Base-by-base conservation (phyloP, 2,329 filamentous ascomycete species). In the Aspergillus quadricinctus region DNA sequence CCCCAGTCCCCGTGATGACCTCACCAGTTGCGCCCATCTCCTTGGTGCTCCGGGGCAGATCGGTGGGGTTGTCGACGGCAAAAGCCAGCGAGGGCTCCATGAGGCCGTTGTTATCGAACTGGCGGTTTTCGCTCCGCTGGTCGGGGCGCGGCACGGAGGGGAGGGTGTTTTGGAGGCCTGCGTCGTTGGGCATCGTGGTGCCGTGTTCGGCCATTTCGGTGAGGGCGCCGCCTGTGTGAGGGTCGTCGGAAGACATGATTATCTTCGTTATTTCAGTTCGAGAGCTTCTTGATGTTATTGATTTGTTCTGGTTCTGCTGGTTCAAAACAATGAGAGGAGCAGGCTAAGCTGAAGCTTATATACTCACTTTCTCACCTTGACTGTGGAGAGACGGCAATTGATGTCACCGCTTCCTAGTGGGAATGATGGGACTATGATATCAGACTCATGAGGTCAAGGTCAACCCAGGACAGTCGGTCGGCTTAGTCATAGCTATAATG, bases 91-190 rank as follows among this genome's bases (percentile, higher is more conserved):
- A 68, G 4, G 71, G 63, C 48, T 69, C 63, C 11, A 72, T 74
- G 17, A 76, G 56, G 27, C 72, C 69, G 25, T 73, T 69, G 43
- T 74, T 66, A 48, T 75, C 67, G 55, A 65, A 72, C 48, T 64
- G 58, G 3, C 46, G 48, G 45, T 72, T 64, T 43, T 75, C 68
- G 46, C 65, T 62, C 11, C 68, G 66, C 59, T 82, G 77, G 60
- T 80, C 77, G 1, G 78, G 78, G 6, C 77, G 75, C 25, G 79
- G 73, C 2, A 77, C 73, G 2, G 80, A 81, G 14, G 78, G 77
- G 57, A 82, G 78, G 50, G 69, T 69, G 60, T 75, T 75, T 60
- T 74, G 69, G 46, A 59, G 57, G 54, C 77, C 78, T 43, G 79
- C 77, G 60, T 81, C 78, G 54, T 75, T 71, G 53, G 79, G 80